A percentile compares a stretch with the other conserved stretches of the same genome.
These are phyloP conservation scores for Penicillium ochrochloron DNA, from an alignment of 495 filamentous ascomycete genomes.

Conservation along the genomic window DNA sequence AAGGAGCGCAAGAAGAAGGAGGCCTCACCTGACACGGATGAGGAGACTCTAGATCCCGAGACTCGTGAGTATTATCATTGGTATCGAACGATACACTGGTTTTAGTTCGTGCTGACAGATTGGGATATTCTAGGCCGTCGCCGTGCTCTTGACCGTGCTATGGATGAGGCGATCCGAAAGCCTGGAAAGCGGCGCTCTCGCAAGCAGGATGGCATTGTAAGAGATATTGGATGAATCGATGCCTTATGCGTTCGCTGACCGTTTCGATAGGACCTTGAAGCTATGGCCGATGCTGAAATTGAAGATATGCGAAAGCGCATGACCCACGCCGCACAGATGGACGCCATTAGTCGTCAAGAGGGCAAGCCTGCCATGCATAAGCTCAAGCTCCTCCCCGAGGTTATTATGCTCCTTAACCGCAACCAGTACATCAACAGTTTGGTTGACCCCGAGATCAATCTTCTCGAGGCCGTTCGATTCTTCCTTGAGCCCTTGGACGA, in stretches of 20 bases:
- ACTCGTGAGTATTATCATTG: conserved; percentile 46
- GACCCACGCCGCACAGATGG: conserved; percentile 86
- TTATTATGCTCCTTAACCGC: conserved; percentile 83
- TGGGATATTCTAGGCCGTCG: conserved; percentile 57
- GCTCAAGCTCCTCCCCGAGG: conserved; percentile 91
- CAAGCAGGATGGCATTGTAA: conserved; percentile 86
- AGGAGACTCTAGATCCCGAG: conserved; percentile 63
- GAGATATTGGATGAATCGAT: conserved; percentile 24
- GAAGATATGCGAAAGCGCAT: conserved; percentile 86
- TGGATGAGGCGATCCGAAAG: conserved; percentile 86
- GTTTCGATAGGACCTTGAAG: conserved; percentile 76
- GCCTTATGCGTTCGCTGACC: conserved; percentile 12
- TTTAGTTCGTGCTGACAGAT: conserved; percentile 16
- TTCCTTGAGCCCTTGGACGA: conserved; percentile 96
- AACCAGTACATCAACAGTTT: conserved; percentile 79
- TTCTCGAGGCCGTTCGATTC: conserved; percentile 91
- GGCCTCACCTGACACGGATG: conserved; percentile 59
- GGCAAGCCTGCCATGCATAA: conserved; percentile 88
- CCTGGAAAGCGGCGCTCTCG: conserved; percentile 72
- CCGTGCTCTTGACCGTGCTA: conserved; percentile 78
- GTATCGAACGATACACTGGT: background rate
- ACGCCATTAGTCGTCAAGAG: conserved; percentile 76
- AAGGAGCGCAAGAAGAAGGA: conserved; percentile 54
- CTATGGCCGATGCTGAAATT: conserved; percentile 86
- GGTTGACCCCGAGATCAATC: conserved; percentile 92